Base-by-base conservation (phyloP, 208 protist genomes). In the Strigomonas oncopelti region DNA sequence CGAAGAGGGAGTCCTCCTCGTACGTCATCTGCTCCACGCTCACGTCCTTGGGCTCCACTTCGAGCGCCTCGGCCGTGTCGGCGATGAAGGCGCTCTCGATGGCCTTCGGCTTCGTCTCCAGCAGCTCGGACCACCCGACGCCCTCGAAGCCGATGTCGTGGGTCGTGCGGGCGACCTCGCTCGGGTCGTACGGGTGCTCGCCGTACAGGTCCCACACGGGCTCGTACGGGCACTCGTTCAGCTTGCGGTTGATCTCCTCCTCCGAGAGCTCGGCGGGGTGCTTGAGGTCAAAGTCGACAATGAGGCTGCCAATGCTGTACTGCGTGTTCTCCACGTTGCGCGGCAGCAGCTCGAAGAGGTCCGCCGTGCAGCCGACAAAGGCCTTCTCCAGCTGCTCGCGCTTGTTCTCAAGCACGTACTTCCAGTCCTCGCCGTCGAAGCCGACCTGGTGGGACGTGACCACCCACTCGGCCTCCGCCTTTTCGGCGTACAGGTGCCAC, bases 361-460 rank as follows among this genome's bases (percentile, higher is more conserved):
- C 71, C 48, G 68, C 67, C 11, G 71, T 62, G 60, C 89, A 84
- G 31, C 70, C 64, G 24, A 57, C 53, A 56, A 87, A 75, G 25
- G 60, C 64, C 64, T 68, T 42, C 18, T 68, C 52, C 7, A 81
- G 45, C 56, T 38, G 67, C 3, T 61, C 56, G 28, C 67, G 56
- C 48, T 61, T 76, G 68, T 56, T 52, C 20, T 70, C 53, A 27
- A 82, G 42, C 45, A 82, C 76, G 42, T 77, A 68, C 53, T 69
- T 56, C 80, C 80, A 85, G 69, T 74, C 76, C 16, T 80, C 59
- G 20, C 59, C 59, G 20, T 90, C 82, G 67, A 92, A 92, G 67
- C 69, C 81, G 29, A 88, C 67, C 48, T 83, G 71, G 78, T 91
- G 82, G 27, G 56, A 71, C 20, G 87, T 90, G 27, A 70, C 52